A percentile compares a stretch with the other conserved stretches of the same genome.
These are phyloP conservation scores for Limnanthes douglasii DNA, from an alignment of 345 rosid species.

Conservation along the genomic window DNA sequence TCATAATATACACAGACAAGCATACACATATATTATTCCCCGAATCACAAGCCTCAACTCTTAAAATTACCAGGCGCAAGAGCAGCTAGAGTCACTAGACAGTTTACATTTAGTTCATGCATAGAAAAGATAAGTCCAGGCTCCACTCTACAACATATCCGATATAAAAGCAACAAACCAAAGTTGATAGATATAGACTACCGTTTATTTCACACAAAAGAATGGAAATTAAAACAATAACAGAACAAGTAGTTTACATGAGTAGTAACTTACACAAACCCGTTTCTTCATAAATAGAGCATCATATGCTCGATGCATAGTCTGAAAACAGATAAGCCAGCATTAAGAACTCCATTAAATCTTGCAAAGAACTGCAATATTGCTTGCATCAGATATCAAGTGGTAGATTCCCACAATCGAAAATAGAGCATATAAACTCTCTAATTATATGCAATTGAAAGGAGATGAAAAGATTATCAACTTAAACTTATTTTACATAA, in stretches of 20 bases:
- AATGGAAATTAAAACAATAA: too few relatives aligned
- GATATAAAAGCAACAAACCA: constrained; percentile 1
- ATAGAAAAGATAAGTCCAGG: background rate
- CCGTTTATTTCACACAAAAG: background rate
- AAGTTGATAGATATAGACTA: too few relatives aligned
- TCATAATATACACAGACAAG: too few relatives aligned
- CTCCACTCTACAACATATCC: background rate
- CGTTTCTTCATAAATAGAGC: constrained; percentile 20
- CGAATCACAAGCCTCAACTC: too few relatives aligned
- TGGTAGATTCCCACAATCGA: constrained; percentile 71
- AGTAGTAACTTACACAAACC: constrained; percentile 30
- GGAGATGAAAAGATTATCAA: too few relatives aligned
- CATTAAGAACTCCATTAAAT: constrained; percentile 88
- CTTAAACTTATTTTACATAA: too few relatives aligned
- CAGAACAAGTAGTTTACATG: background rate
- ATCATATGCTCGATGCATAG: constrained; percentile 38
- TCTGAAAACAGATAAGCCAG: constrained; percentile 84
- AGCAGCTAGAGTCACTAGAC: background rate
- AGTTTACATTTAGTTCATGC: background rate
- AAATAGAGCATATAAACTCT: too few relatives aligned
- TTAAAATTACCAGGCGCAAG: background rate
- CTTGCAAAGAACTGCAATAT: constrained; percentile 66
- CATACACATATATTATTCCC: too few relatives aligned
- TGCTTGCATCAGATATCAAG: constrained; percentile 41
- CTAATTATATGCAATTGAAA: constrained; percentile 39